A percentile compares a stretch with the other conserved stretches of the same genome.
phyloP scores from a whole-genome alignment of 1,284 basidiomycete genomes.

The Ganoderma boninense region DNA sequence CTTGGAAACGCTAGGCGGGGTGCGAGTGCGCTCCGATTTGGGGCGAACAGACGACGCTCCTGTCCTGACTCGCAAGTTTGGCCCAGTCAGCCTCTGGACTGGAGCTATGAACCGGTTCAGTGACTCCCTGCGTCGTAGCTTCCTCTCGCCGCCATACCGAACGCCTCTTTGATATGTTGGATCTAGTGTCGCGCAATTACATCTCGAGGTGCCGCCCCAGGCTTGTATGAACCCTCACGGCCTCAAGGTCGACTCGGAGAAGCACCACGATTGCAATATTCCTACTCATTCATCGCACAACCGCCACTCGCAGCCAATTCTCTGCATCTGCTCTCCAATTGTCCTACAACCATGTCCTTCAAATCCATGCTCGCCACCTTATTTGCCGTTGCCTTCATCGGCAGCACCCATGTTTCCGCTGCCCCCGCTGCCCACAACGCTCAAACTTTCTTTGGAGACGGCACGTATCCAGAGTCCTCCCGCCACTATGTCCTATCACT shows the following conservation, averaged over 20 bases:
- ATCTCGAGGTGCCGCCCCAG: not conserved
- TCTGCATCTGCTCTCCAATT: not conserved
- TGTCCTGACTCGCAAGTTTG: not conserved
- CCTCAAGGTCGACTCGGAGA: not conserved
- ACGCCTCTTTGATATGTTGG: not conserved
- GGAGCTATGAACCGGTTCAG: not conserved
- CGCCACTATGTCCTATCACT: not conserved
- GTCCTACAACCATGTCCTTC: slow-evolving; percentile 3
- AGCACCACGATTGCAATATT: slow-evolving; percentile 7
- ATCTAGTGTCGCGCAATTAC: not conserved
- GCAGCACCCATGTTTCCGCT: not conserved
- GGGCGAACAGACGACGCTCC: not conserved
- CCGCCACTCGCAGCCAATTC: not conserved
- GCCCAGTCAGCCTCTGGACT: not conserved
- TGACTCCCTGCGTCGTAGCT: not conserved
- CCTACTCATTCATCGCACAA: not conserved
- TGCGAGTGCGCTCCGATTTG: not conserved
- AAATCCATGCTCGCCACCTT: not conserved
- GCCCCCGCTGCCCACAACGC: not conserved
- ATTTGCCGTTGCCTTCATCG: not conserved
- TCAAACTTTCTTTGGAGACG: slow-evolving; percentile 8
- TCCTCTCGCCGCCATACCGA: not conserved
- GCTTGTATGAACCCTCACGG: not conserved
- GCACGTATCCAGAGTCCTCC: not conserved
- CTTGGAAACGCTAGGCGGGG: not conserved